Evolutionary conservation across 345 rosid species (phyloP).

Genomic region (Eucalyptus sp.): DNA sequence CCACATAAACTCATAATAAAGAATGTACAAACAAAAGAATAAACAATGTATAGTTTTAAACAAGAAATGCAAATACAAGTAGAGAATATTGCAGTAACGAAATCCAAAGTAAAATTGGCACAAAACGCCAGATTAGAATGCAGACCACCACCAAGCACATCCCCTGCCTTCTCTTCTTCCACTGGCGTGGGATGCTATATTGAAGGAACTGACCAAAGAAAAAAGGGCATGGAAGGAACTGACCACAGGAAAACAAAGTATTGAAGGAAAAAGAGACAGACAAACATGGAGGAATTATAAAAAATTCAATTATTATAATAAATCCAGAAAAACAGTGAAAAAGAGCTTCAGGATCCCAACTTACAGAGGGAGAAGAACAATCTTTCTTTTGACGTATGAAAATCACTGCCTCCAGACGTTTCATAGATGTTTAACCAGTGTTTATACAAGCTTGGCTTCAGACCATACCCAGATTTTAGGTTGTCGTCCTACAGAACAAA

Average conservation of each 20-base stretch:
- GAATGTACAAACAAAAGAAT: neutral
- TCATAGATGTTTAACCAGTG: constrained; percentile 66
- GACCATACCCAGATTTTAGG: constrained; percentile 22
- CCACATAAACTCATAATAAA: neutral
- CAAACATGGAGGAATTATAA: neutral
- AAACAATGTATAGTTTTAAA: neutral
- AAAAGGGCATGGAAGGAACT: neutral
- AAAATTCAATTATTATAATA: neutral
- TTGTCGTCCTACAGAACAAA: constrained; percentile 30
- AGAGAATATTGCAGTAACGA: neutral
- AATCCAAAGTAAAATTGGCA: neutral
- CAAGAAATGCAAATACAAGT: neutral
- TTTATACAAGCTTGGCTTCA: constrained; percentile 60
- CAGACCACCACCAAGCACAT: neutral
- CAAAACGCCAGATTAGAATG: neutral
- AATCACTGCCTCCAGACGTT: constrained; percentile 49
- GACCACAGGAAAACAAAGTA: neutral
- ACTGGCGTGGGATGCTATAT: neutral
- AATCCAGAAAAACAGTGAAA: neutral
- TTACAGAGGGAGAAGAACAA: constrained; percentile 68
- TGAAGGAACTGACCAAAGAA: no score
- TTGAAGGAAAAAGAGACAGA: neutral
- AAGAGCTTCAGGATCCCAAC: constrained; percentile 6
- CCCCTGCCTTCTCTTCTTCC: neutral
- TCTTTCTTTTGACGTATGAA: constrained; percentile 57